Evolutionary conservation across 306 rosid genomes (phyloP), one percentile per base, ranked within the genome.

Genomic region (Fagus sylvatica): DNA sequence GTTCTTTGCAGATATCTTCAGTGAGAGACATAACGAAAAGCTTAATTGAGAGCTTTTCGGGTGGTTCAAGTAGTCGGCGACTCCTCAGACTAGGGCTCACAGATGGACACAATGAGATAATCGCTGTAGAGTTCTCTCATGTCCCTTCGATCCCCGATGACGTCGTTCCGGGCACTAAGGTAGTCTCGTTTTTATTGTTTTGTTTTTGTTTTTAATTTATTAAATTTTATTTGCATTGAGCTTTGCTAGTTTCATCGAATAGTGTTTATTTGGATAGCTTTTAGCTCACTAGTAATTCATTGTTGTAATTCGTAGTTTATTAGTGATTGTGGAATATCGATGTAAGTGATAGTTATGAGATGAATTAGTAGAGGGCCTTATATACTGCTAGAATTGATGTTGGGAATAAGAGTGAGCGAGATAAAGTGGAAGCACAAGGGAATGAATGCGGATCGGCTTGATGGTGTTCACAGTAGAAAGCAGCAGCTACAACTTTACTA

Each of bases 141-240:
- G 73, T 93, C 36, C 89, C 98, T 3, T 77, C 84, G 37, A 72
- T 91, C 19, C 89, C 88, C 0, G 94, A 88, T 34, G 82, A 80
- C 74, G 81, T 93, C 43, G 84, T 90, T 82, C 98, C 98, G 7
- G 98, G 99, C 19, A 90, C 97, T 59, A 95, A 95, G 97, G 99
- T 91, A 88, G 12, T 68, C 54, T 41, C 36, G 6, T 8, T 65
- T 65, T 65, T 6, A 6, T 36, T 55, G 33, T n/a, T 33, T 43
- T 2, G 56, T 77, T 61, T 33, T 17, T 22, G 28, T 22, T 22
- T n/a, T 56, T 43, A 60, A 37, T 16, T 56, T 22, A 53, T 36
- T 73, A 28, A 53, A 46, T 7, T 75, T 81, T 10, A 46, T 39
- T 7, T 48, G 51, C 62, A 39, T n/a, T 11, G 12, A 55, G 13